Evolutionary conservation across 306 rosid genomes (phyloP).

Genomic region (Rosa lucieae): DNA sequence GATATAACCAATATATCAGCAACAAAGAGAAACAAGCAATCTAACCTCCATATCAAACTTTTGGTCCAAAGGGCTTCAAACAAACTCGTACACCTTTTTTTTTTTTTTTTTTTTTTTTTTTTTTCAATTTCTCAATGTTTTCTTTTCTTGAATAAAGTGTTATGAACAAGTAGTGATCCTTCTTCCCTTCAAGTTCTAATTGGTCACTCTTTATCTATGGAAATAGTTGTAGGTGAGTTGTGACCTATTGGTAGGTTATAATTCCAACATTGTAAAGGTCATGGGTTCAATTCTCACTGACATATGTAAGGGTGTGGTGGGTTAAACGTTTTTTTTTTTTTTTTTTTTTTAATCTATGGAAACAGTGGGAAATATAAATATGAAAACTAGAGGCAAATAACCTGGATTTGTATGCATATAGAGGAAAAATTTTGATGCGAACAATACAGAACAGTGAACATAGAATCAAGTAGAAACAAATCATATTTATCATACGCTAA

Average conservation of each 20-base stretch:
- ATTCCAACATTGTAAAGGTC: too few relatives aligned
- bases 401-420: neutral
- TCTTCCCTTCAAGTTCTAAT: neutral
- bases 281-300: too few relatives aligned
- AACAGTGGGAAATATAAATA: too few relatives aligned
- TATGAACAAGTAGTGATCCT: neutral
- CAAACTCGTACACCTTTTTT: neutral
- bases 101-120: neutral
- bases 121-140: neutral
- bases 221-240: neutral
- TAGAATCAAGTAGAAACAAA: neutral
- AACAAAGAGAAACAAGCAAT: slow-evolving; percentile 15
- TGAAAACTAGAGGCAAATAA: neutral
- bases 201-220: neutral
- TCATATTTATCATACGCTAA: neutral
- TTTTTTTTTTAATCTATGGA: too few relatives aligned
- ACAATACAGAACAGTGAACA: neutral
- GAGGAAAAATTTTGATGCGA: neutral
- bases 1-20: slow-evolving; percentile 29
- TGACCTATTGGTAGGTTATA: too few relatives aligned
- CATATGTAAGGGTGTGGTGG: too few relatives aligned
- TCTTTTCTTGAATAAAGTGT: neutral
- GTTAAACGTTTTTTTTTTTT: too few relatives aligned
- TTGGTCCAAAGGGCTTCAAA: neutral
- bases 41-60: slow-evolving; percentile 5